Percentiles rank a stretch among this genome's conserved stretches.
Evolutionary conservation across 768 basidiomycete species (phyloP).

Genomic region (Serendipita sp.): DNA sequence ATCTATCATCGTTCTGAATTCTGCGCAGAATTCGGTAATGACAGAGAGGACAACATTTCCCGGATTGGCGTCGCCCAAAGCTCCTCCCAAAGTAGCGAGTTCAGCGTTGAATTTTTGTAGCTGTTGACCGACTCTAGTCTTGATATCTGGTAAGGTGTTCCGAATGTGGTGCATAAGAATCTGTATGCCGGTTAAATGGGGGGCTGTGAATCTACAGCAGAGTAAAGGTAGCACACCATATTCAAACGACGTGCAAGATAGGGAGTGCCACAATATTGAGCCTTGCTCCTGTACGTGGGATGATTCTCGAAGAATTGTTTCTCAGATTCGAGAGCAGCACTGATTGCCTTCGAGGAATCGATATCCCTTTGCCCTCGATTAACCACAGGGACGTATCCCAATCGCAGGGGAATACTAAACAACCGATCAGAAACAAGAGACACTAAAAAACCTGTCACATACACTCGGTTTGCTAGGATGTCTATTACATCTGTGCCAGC

Average conservation of each 20-base stretch:
- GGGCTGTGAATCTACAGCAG: not conserved
- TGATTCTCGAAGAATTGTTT: conserved; percentile 92
- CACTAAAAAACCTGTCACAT: not conserved
- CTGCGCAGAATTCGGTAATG: conserved; percentile 94
- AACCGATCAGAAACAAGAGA: not conserved
- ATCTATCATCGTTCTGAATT: conserved; percentile 94
- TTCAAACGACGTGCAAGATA: conserved; percentile 90
- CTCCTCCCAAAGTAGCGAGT: conserved; percentile 69
- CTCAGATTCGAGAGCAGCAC: conserved; percentile 73
- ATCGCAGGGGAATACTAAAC: conserved; percentile 61
- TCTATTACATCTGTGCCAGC: conserved; percentile 96
- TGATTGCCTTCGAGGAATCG: conserved; percentile 73
- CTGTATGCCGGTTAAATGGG: conserved; percentile 24
- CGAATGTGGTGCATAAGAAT: conserved; percentile 99
- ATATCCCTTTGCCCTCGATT: conserved; percentile 98
- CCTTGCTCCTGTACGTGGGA: conserved; percentile 80
- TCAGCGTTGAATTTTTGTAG: conserved; percentile 80
- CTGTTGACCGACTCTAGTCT: conserved; percentile 82
- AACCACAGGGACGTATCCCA: conserved; percentile 97
- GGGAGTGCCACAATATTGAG: conserved; percentile 93
- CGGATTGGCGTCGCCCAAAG: conserved; percentile 69
- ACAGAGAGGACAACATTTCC: conserved; percentile 90
- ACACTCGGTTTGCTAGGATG: conserved; percentile 86
- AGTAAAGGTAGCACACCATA: conserved; percentile 43
- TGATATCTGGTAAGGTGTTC: conserved; percentile 96